Evolutionary conservation across 768 basidiomycete species (phyloP), one percentile per base, ranked within the genome.

Genomic region (Kondoa malvinella): DNA sequence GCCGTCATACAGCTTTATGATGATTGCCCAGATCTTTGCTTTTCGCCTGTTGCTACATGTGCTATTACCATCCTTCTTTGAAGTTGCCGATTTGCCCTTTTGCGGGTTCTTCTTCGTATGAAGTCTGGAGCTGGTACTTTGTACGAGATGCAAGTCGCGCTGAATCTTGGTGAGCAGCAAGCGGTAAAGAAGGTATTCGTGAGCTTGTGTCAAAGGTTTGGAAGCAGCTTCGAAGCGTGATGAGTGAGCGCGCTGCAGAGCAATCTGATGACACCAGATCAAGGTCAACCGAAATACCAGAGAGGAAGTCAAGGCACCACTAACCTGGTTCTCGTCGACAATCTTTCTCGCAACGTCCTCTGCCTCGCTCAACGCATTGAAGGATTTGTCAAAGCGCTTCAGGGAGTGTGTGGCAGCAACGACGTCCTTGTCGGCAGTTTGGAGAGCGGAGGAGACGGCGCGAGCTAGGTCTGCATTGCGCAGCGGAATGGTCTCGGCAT

Each of bases 61-160:
- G 21, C 12, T 8, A 50, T 14, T 3, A 17, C 21, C 61, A 63
- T 16, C 27, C 25, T 25, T 33, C 15, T 30, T 63, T 27, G 61
- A 27, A 12, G n/a, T 25, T 31, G 4, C 14, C 58, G n/a, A 8
- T 27, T 16, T 27, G 29, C 15, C 16, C 16, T 16, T 14, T 32
- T 63, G 61, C 3, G 61, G 61, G 61, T 63, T 63, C 29, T 8
- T 33, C 61, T 63, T 63, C 26, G 61, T 30, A 3, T 16, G 21
- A 17, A 63, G 8, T 3, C 30, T 3, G 12, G 27, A 2, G 26
- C 21, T 3, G 17, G 61, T 30, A 27, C n/a, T 63, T 17, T 27
- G 4, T 16, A 63, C n/a, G 12, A 63, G 30, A 27, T 63, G 29
- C 12, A 63, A 4, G n/a, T 63, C 61, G 12, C 61, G 61, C 3